Conservation (phyloP, 768 basidiomycete genomes). For the Mycena vulgaris region DNA sequence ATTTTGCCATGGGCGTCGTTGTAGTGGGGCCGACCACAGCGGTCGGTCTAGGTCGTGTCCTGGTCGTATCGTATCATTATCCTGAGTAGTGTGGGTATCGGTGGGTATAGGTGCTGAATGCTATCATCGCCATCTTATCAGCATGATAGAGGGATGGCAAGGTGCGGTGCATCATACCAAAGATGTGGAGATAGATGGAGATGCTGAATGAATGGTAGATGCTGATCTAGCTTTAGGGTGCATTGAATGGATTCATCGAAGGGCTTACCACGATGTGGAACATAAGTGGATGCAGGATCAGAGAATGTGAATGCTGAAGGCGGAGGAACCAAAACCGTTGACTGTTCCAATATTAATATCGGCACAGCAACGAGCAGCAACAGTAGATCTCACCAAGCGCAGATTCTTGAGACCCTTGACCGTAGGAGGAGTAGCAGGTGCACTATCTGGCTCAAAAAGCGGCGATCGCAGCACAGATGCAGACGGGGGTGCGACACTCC, state of each 20-base stretch:
- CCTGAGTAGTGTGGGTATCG: conserved; percentile 30
- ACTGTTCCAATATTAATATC: background rate
- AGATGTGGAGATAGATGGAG: conserved; percentile 36
- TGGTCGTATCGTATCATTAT: conserved; percentile 34
- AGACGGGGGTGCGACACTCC: conserved; percentile 35
- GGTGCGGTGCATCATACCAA: conserved; percentile 10
- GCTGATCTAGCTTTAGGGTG: conserved; percentile 13
- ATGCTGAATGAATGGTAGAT: conserved; percentile 30
- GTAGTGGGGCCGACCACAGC: conserved; percentile 26
- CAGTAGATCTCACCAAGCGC: conserved; percentile 56
- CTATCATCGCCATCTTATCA: conserved; percentile 19
- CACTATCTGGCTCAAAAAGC: conserved; percentile 38
- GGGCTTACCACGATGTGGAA: conserved; percentile 25
- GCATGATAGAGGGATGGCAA: background rate
- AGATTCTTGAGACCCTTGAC: conserved; percentile 62
- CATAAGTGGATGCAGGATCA: conserved; percentile 6
- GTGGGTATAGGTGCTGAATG: conserved; percentile 33
- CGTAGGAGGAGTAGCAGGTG: conserved; percentile 25
- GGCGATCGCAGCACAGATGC: conserved; percentile 13
- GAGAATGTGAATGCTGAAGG: conserved; percentile 32
- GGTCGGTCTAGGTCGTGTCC: conserved; percentile 29
- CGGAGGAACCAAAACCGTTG: conserved; percentile 28
- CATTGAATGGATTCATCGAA: background rate
- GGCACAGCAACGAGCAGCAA: background rate
- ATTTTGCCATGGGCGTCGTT: conserved; percentile 9